Evolutionary conservation across 2,329 filamentous ascomycete genomes (phyloP).

Genomic region (Exophiala spinifera): DNA sequence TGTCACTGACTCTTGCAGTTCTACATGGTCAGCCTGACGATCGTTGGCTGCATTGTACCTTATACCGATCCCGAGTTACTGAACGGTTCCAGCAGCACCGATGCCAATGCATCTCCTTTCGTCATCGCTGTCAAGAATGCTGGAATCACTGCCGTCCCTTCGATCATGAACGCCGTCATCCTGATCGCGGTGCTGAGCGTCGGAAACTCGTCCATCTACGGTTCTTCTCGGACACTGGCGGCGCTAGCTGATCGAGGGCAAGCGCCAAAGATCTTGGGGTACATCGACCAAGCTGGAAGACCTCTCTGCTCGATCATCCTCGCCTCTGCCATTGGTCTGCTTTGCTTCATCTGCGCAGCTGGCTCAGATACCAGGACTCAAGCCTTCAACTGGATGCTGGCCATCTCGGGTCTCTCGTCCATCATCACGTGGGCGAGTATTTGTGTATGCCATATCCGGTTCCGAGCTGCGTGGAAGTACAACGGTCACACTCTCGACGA

Average conservation of each 20-base stretch:
- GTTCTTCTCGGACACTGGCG: constrained; percentile 83
- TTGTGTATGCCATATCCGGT: constrained; percentile 65
- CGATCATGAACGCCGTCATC: constrained; percentile 93
- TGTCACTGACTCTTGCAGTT: constrained; percentile 48
- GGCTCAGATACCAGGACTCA: constrained; percentile 39
- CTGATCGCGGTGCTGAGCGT: constrained; percentile 86
- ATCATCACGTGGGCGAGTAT: constrained; percentile 72
- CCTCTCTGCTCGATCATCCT: constrained; percentile 70
- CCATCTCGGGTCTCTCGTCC: constrained; percentile 68
- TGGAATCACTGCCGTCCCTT: constrained; percentile 75
- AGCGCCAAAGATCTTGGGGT: constrained; percentile 72
- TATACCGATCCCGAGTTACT: constrained; percentile 66
- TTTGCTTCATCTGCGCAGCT: constrained; percentile 73
- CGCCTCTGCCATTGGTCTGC: constrained; percentile 65
- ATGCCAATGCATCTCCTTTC: constrained; percentile 79
- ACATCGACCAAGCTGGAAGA: constrained; percentile 78
- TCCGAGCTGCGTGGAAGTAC: constrained; percentile 58
- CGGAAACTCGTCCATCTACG: constrained; percentile 88
- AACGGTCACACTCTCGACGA: constrained; percentile 60
- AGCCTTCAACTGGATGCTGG: constrained; percentile 73
- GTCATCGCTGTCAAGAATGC: constrained; percentile 88
- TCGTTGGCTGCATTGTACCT: constrained; percentile 79
- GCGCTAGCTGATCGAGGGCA: constrained; percentile 85
- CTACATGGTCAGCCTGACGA: constrained; percentile 76
- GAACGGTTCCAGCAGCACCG: constrained; percentile 53